Conservation (phyloP, 192 early-diverging fungal species). For the Chytriomyces sp. region DNA sequence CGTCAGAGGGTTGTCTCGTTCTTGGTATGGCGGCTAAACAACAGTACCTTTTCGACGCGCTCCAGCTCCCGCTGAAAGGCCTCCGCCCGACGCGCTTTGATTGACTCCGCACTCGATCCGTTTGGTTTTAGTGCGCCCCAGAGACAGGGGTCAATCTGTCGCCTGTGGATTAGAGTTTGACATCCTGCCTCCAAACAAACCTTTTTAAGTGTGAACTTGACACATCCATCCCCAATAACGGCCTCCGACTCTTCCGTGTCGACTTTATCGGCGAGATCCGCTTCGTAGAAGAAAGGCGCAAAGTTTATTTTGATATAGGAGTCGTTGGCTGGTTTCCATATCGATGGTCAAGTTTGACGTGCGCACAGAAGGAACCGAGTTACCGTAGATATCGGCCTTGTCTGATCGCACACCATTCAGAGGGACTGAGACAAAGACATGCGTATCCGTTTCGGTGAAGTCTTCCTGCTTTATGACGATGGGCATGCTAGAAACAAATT, state of each 20-base stretch:
- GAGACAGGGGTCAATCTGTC: conserved; percentile 13
- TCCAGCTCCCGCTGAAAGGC: conserved; percentile 32
- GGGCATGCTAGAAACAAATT: too few species aligned
- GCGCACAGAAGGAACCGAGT: background rate
- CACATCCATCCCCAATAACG: conserved; percentile 42
- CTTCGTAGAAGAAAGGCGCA: conserved; percentile 57
- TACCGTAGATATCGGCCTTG: conserved; percentile 55
- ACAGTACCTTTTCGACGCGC: conserved; percentile 36
- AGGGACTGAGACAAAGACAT: conserved; percentile 46
- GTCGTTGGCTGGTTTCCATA: conserved; percentile 42
- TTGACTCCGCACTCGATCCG: background rate
- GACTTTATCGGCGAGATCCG: conserved; percentile 43
- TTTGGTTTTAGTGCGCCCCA: conserved; percentile 21
- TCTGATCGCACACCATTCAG: conserved; percentile 39
- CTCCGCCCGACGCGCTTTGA: conserved; percentile 26
- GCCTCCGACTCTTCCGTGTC: conserved; percentile 41
- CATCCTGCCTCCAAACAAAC: conserved; percentile 32
- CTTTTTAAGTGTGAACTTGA: conserved; percentile 48
- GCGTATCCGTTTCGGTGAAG: conserved; percentile 32
- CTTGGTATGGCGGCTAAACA: too few species aligned
- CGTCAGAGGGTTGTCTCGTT: too few species aligned
- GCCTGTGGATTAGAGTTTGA: background rate
- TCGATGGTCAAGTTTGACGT: background rate
- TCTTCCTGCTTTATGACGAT: conserved; percentile 44
- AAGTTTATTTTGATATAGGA: conserved; percentile 57